Conservation (phyloP, 148 eudicot genomes). For the Suaeda aralocaspica region DNA sequence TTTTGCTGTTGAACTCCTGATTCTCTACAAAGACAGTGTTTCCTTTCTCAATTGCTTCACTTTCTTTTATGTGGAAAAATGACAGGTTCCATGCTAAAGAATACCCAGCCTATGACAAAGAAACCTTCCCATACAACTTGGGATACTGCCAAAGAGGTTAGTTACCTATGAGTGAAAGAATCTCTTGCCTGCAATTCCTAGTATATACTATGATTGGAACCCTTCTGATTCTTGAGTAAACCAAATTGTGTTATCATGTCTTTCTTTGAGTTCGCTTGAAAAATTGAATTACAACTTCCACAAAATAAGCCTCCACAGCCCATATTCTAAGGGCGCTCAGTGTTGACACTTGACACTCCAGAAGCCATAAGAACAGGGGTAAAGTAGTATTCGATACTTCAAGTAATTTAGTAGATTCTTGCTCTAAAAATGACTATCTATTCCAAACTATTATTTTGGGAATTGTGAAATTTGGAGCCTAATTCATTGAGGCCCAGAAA, state of each 20-base stretch:
- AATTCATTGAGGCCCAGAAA: too few relatives aligned
- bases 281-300: too few relatives aligned
- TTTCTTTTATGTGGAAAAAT: slow-evolving; percentile 2
- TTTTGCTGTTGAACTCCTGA: background rate
- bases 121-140: slow-evolving; percentile 64
- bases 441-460: background rate
- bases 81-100: slow-evolving; percentile 97
- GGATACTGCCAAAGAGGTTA: slow-evolving; percentile 93
- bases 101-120: slow-evolving; percentile 76
- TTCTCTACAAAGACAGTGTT: background rate
- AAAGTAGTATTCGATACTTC: too few relatives aligned
- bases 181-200: background rate
- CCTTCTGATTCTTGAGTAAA: background rate
- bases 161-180: slow-evolving; percentile 4
- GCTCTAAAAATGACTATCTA: too few relatives aligned
- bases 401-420: too few relatives aligned
- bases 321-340: background rate
- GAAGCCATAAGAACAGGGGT: too few relatives aligned
- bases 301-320: background rate
- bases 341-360: too few relatives aligned
- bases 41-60: background rate
- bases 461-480: background rate
- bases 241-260: too few relatives aligned
- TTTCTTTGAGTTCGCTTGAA: background rate
- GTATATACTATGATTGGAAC: background rate